Conservation (phyloP, 1,139 yeast genomes). For the Yamadazyma trypodendri region DNA sequence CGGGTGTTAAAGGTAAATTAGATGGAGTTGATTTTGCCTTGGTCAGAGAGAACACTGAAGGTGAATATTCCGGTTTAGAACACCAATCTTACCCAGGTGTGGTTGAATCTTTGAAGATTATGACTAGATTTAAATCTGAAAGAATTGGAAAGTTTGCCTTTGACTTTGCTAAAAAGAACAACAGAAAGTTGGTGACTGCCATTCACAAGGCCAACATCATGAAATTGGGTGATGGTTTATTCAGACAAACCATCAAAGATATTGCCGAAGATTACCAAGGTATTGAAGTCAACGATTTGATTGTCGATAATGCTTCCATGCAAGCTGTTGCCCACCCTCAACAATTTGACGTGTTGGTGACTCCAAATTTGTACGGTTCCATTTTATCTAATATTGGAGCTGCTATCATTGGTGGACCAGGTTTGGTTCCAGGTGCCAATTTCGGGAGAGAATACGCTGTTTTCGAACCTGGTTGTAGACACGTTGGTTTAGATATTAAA, state of each 20-base stretch:
- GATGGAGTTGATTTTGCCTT: conserved; percentile 88
- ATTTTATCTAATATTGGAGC: conserved; percentile 98
- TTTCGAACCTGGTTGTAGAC: conserved; percentile 99
- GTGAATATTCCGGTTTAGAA: conserved; percentile 98
- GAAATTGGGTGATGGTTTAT: conserved; percentile 98
- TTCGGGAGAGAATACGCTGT: conserved; percentile 97
- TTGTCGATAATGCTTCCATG: conserved; percentile 98
- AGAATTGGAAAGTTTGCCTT: conserved; percentile 97
- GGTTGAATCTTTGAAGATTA: conserved; percentile 92
- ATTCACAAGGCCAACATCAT: conserved; percentile 99
- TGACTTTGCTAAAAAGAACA: conserved; percentile 90
- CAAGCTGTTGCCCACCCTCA: conserved; percentile 98
- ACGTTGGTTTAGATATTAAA: conserved; percentile 94
- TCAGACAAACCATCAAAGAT: conserved; percentile 90
- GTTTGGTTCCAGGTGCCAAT: conserved; percentile 97
- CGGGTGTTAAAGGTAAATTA: conserved; percentile 90
- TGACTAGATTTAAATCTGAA: conserved; percentile 93
- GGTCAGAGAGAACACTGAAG: conserved; percentile 96
- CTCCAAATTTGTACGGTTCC: conserved; percentile 98
- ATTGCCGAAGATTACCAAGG: conserved; percentile 90
- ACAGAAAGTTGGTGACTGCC: conserved; percentile 91
- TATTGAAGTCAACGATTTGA: conserved; percentile 83
- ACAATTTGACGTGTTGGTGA: conserved; percentile 95
- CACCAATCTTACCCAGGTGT: conserved; percentile 98
- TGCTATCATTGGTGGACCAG: conserved; percentile 98